phyloP scores from a whole-genome alignment of 2,329 filamentous ascomycete species.

The Talaromyces amestolkiae region DNA sequence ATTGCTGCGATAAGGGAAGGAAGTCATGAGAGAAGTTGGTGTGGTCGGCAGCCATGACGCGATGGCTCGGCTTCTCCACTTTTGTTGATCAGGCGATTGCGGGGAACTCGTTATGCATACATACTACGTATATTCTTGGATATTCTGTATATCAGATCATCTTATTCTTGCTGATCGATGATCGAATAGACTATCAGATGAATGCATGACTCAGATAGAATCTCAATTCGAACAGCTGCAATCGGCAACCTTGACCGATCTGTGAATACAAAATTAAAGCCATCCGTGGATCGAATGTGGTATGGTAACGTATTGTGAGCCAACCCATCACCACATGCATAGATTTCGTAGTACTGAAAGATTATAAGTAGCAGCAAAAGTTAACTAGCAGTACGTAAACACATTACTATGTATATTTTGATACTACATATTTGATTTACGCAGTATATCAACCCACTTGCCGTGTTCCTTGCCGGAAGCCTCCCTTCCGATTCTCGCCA shows the following conservation, averaged over 20 bases:
- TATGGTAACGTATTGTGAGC: conserved; percentile 1
- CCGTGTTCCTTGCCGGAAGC: background rate
- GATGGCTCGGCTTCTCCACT: background rate
- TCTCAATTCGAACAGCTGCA: background rate
- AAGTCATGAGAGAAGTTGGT: background rate
- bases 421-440: background rate
- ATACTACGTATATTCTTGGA: too few relatives aligned
- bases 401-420: background rate
- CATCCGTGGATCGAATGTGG: background rate
- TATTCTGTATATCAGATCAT: background rate
- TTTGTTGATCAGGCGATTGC: background rate
- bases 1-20: background rate
- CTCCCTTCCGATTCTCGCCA: conserved; percentile 13
- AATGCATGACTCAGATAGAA: background rate
- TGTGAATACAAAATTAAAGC: background rate
- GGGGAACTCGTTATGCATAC: background rate
- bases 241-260: background rate
- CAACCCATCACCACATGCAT: background rate
- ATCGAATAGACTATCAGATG: background rate
- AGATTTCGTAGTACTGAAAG: background rate
- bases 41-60: background rate
- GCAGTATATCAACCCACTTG: background rate
- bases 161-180: background rate
- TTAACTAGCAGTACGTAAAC: background rate
- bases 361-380: background rate